Evolutionary conservation across 768 basidiomycete genomes (phyloP).

Genomic region (Xanthoconium purpureum): DNA sequence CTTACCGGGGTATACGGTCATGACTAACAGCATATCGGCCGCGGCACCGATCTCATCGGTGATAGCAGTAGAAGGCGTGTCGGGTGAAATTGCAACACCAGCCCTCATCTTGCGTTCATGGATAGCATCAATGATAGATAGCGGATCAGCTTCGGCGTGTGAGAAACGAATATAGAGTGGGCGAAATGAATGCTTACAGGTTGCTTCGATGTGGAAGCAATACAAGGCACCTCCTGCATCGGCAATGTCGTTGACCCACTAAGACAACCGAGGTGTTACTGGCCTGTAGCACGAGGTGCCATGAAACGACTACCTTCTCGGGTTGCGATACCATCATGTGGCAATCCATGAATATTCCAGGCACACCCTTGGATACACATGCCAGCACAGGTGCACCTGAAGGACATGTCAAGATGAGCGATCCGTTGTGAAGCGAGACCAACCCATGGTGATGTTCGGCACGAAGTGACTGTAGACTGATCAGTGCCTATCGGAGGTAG

Average conservation of each 20-base stretch:
- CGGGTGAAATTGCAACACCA: constrained; percentile 95
- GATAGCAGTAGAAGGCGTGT: constrained; percentile 86
- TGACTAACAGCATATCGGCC: constrained; percentile 95
- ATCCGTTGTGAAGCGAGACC: constrained; percentile 20
- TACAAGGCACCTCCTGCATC: constrained; percentile 93
- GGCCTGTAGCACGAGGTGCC: not conserved
- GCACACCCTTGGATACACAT: constrained; percentile 80
- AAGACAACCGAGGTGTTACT: not conserved
- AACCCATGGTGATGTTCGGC: constrained; percentile 97
- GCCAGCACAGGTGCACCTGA: constrained; percentile 85
- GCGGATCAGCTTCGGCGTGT: constrained; percentile 53
- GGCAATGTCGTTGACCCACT: constrained; percentile 98
- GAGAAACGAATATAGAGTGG: constrained; percentile 14
- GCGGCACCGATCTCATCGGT: constrained; percentile 78
- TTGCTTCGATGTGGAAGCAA: constrained; percentile 95
- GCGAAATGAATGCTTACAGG: constrained; percentile 49
- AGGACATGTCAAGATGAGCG: constrained; percentile 9
- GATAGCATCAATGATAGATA: constrained; percentile 77
- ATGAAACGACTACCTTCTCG: constrained; percentile 58
- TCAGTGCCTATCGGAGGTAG: not conserved
- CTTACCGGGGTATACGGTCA: constrained; percentile 93
- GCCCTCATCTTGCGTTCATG: constrained; percentile 86
- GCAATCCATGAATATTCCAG: constrained; percentile 98
- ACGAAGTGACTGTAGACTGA: constrained; percentile 80
- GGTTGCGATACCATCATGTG: constrained; percentile 99